Base-by-base conservation (phyloP, 2,329 filamentous ascomycete genomes). In the Xylariaceae sp. region DNA sequence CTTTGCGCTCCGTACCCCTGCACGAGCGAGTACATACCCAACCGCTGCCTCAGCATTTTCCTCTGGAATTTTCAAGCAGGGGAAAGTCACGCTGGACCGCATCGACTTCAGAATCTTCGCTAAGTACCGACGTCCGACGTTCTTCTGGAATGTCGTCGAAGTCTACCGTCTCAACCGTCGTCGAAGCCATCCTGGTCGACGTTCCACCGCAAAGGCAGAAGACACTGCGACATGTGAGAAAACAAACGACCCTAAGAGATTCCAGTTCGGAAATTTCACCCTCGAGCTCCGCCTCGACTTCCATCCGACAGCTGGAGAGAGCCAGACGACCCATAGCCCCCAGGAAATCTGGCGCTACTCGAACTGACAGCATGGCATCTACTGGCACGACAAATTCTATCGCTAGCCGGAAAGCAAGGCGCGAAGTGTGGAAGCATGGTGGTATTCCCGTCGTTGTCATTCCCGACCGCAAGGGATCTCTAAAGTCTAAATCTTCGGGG, bases 381-480 rank as follows among this genome's bases (percentile, higher is more conserved):
- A 79, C 70, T 30, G 69, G 70, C 3, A 81, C 81, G 0, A 60
- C 68, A 20, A 81, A 74, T 55, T 82, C 81, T 5, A 71, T 79
- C 3, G 76, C 78, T 0, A 85, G 80, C 58, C 73, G 74, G 6
- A 82, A 76, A 61, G 81, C 81, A 3, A 75, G 84, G n/a, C 77
- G 79, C 13, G 81, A 85, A 26, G 72, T 87, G 2, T 77, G 80
- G 73, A 85, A 80, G 59, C 80, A 70, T 47, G 84, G 84, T 6
- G 82, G 75, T 2, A 83, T 87, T 8, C 84, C 84, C 1, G 84
- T 87, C 6, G 77, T 86, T 6, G 75, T 87, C 16, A 79, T 87
- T 44, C 84, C 84, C 6, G 79, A 82, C 50, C 80, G 84, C 13
- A 73, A 70, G 13, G 81, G 83, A 6, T 85, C 82, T 3, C 70